These are phyloP conservation scores for Westerdykella sp. DNA, from an alignment of 2,329 filamentous ascomycete species.

Conservation along the genomic window DNA sequence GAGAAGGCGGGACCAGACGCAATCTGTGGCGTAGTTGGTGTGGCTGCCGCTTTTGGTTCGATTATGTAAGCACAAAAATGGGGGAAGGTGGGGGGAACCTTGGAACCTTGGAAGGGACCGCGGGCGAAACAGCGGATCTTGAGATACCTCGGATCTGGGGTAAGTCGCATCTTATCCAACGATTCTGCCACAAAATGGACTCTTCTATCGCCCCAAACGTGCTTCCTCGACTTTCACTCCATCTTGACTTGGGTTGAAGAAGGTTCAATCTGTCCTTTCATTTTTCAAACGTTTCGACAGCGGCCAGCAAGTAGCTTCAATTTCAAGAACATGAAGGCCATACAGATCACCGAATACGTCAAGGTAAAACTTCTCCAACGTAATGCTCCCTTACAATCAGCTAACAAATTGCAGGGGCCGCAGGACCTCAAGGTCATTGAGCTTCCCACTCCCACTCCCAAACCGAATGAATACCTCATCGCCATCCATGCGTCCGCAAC, in stretches of 20 bases:
- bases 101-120: neutral
- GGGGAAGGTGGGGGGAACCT: neutral
- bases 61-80: neutral
- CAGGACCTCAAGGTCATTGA: slow-evolving; percentile 69
- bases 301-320: neutral
- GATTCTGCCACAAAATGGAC: neutral
- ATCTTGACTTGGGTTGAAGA: neutral
- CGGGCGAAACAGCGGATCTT: neutral
- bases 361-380: slow-evolving; percentile 47
- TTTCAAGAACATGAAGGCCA: slow-evolving; percentile 58
- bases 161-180: neutral
- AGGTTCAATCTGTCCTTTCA: neutral
- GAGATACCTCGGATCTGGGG: neutral
- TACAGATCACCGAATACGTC: slow-evolving; percentile 68
- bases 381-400: slow-evolving; percentile 9
- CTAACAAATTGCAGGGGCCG: slow-evolving; percentile 53
- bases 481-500: slow-evolving; percentile 79
- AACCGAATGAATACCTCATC: slow-evolving; percentile 73
- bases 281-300: neutral
- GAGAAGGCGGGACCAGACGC: neutral
- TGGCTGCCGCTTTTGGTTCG: neutral
- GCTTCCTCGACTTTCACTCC: neutral
- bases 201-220: neutral
- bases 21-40: neutral
- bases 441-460: slow-evolving; percentile 68